A percentile compares a stretch with the other conserved stretches of the same genome.
Conservation (phyloP, 331 rosid genomes). For the Erythrophleum ivorense region DNA sequence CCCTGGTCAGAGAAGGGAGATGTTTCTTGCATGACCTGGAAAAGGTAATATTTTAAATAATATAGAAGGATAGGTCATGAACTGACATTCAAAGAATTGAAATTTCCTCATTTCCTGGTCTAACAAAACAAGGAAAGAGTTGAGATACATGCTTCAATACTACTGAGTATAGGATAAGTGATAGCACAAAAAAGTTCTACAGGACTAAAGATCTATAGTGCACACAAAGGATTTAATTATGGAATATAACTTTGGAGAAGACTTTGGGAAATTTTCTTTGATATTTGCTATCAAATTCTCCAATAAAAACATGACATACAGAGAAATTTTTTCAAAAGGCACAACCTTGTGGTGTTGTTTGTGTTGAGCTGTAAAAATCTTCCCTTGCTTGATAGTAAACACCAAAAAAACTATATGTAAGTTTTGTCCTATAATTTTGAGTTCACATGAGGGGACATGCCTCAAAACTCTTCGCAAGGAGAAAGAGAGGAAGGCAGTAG, state of each 20-base stretch:
- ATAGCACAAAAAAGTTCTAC: background rate
- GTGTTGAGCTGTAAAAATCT: no score
- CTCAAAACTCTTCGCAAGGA: background rate
- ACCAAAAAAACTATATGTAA: background rate
- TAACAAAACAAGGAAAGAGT: background rate
- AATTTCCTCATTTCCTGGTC: background rate
- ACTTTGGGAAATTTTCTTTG: no score
- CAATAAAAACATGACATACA: no score
- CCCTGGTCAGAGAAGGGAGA: slow-evolving; percentile 21
- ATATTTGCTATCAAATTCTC: no score
- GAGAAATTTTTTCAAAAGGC: no score
- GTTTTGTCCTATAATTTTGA: no score
- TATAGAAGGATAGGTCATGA: slow-evolving; percentile 1
- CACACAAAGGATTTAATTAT: no score
- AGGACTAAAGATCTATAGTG: no score
- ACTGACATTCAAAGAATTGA: background rate
- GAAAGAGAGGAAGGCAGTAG: background rate
- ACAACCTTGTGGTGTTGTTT: no score
- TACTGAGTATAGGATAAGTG: background rate
- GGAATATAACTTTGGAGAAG: no score
- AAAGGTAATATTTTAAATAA: background rate
- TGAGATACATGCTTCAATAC: background rate
- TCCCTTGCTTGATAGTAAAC: no score
- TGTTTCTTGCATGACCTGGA: slow-evolving; percentile 39
- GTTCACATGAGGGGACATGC: background rate